phyloP scores from a whole-genome alignment of 2,329 filamentous ascomycete species.

The Calonectria multiphialidica region DNA sequence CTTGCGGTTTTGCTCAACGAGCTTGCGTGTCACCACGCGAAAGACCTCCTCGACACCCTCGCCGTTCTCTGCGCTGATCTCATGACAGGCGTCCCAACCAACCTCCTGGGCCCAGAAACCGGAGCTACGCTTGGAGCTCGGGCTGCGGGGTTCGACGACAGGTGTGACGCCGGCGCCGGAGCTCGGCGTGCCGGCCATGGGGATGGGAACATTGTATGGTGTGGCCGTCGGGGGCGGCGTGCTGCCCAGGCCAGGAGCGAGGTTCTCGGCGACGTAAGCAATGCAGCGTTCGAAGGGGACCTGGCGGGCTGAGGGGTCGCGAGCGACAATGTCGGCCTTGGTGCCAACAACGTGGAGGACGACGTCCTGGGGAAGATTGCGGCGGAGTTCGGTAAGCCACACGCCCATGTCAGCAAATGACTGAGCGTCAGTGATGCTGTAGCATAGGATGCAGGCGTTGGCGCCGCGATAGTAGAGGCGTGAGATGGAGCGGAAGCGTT shows the following conservation, averaged over 20 bases:
- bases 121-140: slow-evolving; percentile 74
- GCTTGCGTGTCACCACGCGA: slow-evolving; percentile 73
- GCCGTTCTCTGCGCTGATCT: slow-evolving; percentile 93
- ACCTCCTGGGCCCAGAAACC: slow-evolving; percentile 93
- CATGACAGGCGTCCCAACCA: slow-evolving; percentile 97
- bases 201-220: slow-evolving; percentile 45
- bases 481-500: slow-evolving; percentile 94
- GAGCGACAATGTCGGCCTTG: slow-evolving; percentile 89
- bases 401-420: slow-evolving; percentile 94
- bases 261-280: slow-evolving; percentile 92
- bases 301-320: slow-evolving; percentile 81
- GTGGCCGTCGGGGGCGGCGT: slow-evolving; percentile 77
- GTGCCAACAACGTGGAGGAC: slow-evolving; percentile 96
- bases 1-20: slow-evolving; percentile 74
- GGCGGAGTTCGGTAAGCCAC: slow-evolving; percentile 88
- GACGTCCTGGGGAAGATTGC: slow-evolving; percentile 81
- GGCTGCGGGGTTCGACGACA: slow-evolving; percentile 67
- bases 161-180: slow-evolving; percentile 27
- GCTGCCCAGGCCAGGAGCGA: slow-evolving; percentile 77
- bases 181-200: slow-evolving; percentile 32
- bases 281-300: slow-evolving; percentile 97
- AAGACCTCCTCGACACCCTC: slow-evolving; percentile 98
- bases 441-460: slow-evolving; percentile 93
- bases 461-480: slow-evolving; percentile 96
- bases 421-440: slow-evolving; percentile 88